These are phyloP conservation scores for Mortierella sp. DNA, from an alignment of 371 early-diverging fungal genomes.

Conservation along the genomic window DNA sequence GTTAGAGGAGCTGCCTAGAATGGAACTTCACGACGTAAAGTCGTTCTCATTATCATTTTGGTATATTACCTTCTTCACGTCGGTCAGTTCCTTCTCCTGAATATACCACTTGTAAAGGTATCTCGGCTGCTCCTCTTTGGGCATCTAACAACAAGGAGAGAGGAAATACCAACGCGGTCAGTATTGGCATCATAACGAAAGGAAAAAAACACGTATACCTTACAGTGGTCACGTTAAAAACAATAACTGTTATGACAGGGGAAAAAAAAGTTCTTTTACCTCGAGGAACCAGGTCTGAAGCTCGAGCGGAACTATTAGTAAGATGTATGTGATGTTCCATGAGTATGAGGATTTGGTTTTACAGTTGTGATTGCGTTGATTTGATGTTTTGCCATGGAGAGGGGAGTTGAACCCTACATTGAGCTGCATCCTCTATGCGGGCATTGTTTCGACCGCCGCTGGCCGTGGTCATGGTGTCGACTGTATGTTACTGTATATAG, in stretches of 20 bases:
- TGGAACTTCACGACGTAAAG: neutral
- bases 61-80: neutral
- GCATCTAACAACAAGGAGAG: neutral
- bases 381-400: neutral
- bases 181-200: neutral
- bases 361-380: neutral
- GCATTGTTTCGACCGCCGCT: constrained; percentile 31
- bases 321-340: neutral
- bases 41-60: neutral
- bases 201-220: too few relatives aligned
- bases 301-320: neutral
- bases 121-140: neutral
- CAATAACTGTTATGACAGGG: too few relatives aligned
- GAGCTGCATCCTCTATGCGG: constrained; percentile 3
- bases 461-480: constrained; percentile 34
- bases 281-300: neutral
- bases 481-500: neutral
- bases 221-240: too few relatives aligned
- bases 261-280: too few relatives aligned
- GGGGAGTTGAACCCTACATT: neutral
- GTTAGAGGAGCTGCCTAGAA: neutral
- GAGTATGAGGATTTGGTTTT: neutral
- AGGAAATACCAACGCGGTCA: neutral
- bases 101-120: neutral
- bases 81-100: neutral